phyloP scores from a whole-genome alignment of 768 basidiomycete genomes.

The Mycena rebaudengoi region DNA sequence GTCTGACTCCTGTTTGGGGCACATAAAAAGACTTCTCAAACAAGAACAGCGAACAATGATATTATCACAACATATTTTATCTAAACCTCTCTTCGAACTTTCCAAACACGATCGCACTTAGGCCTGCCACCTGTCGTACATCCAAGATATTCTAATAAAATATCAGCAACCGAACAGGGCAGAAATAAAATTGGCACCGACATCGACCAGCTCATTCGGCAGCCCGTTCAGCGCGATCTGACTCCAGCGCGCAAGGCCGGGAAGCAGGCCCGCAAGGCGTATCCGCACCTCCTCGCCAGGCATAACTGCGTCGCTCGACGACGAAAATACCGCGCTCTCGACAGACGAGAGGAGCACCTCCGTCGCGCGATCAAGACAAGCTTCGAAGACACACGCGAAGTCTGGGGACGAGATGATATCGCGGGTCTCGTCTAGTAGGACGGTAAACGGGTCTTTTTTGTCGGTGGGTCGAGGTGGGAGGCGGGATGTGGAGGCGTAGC shows the following conservation, averaged over 20 bases:
- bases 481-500: slow-evolving; percentile 39
- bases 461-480: slow-evolving; percentile 33
- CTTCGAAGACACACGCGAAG: slow-evolving; percentile 74
- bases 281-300: slow-evolving; percentile 57
- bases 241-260: slow-evolving; percentile 83
- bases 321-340: slow-evolving; percentile 67
- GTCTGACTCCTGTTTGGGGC: no score
- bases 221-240: slow-evolving; percentile 69
- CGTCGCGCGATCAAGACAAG: slow-evolving; percentile 76
- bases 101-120: slow-evolving; percentile 79
- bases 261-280: slow-evolving; percentile 81
- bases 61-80: slow-evolving; percentile 16
- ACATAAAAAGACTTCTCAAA: no score
- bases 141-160: slow-evolving; percentile 63
- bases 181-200: slow-evolving; percentile 47
- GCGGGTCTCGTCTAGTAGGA: slow-evolving; percentile 76
- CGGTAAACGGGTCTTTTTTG: slow-evolving; percentile 60
- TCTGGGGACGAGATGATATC: slow-evolving; percentile 70
- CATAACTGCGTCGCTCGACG: slow-evolving; percentile 28
- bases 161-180: neutral
- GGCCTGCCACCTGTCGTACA: slow-evolving; percentile 68
- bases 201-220: slow-evolving; percentile 87
- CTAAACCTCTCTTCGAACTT: slow-evolving; percentile 67
- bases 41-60: neutral
- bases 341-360: slow-evolving; percentile 70